Percentiles rank a stretch among this genome's conserved stretches.
Conservation (phyloP, 805 yeast genomes). For the Saccharomyces jurei region DNA sequence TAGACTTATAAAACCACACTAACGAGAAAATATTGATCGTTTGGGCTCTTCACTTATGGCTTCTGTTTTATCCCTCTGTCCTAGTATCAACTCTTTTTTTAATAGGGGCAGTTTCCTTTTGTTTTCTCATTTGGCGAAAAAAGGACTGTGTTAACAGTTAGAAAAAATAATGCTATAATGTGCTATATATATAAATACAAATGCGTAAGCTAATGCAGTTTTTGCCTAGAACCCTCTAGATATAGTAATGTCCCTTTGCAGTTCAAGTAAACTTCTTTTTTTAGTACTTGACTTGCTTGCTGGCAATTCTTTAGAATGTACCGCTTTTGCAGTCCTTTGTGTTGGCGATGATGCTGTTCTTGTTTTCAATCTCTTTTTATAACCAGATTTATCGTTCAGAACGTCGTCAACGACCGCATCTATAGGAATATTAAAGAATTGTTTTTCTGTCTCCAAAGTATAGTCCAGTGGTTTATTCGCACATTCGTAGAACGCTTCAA, state of each 20-base stretch:
- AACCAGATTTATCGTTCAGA: conserved; percentile 4
- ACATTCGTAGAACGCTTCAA: conserved; percentile 12
- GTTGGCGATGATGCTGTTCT: background rate
- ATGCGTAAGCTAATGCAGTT: background rate
- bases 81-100: background rate
- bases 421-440: conserved; percentile 7
- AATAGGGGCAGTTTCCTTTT: conserved; percentile 4
- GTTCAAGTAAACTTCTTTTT: background rate
- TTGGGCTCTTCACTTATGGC: background rate
- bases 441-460: conserved; percentile 5
- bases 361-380: background rate
- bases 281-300: background rate
- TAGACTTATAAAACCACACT: background rate
- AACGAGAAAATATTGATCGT: background rate
- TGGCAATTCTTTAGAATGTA: background rate
- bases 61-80: background rate
- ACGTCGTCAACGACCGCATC: conserved; percentile 12
- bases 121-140: conserved; percentile 2
- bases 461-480: conserved; percentile 6
- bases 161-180: background rate
- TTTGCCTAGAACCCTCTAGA: background rate
- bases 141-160: background rate
- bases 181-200: background rate
- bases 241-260: background rate
- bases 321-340: background rate